phyloP scores from a whole-genome alignment of 805 yeast species.

The Nakazawaea anatomiae region DNA sequence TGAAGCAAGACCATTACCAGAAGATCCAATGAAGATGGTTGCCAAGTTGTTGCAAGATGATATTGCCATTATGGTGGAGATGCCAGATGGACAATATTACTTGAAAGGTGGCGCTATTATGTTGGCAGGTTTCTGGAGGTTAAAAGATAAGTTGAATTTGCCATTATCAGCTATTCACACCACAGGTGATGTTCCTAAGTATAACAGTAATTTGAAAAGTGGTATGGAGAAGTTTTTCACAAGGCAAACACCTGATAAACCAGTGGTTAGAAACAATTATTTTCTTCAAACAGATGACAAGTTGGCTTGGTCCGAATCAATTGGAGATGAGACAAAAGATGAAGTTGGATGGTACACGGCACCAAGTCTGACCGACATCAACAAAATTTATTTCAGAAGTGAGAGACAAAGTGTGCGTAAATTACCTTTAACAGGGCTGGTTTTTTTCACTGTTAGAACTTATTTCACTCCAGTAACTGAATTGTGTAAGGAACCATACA shows the following conservation, averaged over 20 bases:
- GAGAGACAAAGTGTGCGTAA: constrained; percentile 62
- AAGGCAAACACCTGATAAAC: constrained; percentile 50
- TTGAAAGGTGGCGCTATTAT: constrained; percentile 58
- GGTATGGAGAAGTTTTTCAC: constrained; percentile 66
- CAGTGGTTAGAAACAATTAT: constrained; percentile 63
- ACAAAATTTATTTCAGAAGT: constrained; percentile 49
- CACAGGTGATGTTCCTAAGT: constrained; percentile 64
- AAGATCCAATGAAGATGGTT: constrained; percentile 56
- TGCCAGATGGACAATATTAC: constrained; percentile 48
- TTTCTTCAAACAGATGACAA: constrained; percentile 59
- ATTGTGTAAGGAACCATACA: constrained; percentile 51
- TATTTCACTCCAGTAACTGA: constrained; percentile 52
- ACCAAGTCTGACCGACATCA: constrained; percentile 36
- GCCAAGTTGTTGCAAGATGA: constrained; percentile 60
- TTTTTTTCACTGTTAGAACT: constrained; percentile 56
- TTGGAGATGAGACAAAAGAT: constrained; percentile 49
- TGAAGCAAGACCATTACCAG: constrained; percentile 25
- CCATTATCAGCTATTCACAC: constrained; percentile 57
- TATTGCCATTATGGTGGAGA: constrained; percentile 60
- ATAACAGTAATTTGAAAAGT: constrained; percentile 46
- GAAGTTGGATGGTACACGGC: constrained; percentile 66
- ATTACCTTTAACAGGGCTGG: constrained; percentile 53
- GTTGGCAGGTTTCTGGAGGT: constrained; percentile 67
- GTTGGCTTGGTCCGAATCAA: constrained; percentile 59
- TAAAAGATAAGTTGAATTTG: constrained; percentile 51